Base-by-base conservation (phyloP, 192 early-diverging fungal genomes). In the Rhizophlyctis rosea region DNA sequence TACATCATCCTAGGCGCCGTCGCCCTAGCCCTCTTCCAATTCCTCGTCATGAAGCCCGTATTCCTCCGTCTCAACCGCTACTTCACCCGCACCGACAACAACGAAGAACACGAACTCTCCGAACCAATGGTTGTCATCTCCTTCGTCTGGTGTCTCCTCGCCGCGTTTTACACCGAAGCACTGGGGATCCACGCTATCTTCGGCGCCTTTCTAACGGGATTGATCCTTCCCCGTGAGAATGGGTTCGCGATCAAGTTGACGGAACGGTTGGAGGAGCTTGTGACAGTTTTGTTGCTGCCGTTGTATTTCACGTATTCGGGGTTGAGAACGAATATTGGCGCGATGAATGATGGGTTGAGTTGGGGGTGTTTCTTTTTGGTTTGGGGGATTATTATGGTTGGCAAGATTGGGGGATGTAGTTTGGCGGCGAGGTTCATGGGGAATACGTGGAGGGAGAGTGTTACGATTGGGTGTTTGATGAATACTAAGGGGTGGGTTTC, bases 401-500 rank as follows among this genome's bases (percentile, higher is more conserved):
- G 94, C 2, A 96, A 96, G 71, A 86, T 96, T 55, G 68, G 83
- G 18, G 93, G 92, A 25, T 91, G 90, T 39, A 85, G 84, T 0
- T 5, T 77, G 4, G 87, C 90, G 0, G 87, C 91, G 3, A 76
- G 79, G 34, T 49, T 89, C 16, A 77, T 73, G 32, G 87, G 86
- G 11, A 81, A 91, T 59, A 79, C 80, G n/a, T 90, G 85, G 86
- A 80, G 91, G 61, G 93, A 98, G 65, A 90, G 90, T 1, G 69
- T 89, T 13, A 81, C 91, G 0, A 81, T 96, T 47, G 95, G 95
- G 1, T 65, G 92, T 47, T 70, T 98, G 48, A 96, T 98, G 94
- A 96, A 92, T 78, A 92, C 91, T 65, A 96, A 96, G 74, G 94
- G n/a, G n/a, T n/a, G n/a, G n/a, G n/a, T n/a, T n/a, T n/a, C n/a